Base-by-base conservation (phyloP, 352 stramenopile genomes). In the Globisporangium polare region DNA sequence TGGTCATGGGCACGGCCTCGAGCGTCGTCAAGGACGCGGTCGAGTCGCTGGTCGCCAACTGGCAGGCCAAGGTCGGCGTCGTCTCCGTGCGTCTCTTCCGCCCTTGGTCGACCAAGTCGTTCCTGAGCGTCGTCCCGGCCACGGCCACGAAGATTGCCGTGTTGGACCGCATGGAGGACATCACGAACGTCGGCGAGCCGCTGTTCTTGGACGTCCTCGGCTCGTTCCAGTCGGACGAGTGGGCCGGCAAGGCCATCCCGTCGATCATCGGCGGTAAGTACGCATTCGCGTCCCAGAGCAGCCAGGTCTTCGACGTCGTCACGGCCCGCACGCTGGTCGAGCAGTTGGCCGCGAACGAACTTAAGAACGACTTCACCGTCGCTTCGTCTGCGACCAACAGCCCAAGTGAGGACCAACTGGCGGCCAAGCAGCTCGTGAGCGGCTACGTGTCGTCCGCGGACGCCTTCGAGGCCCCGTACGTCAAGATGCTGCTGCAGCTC, bases 171-270 rank as follows among this genome's bases (percentile, higher is more conserved):
- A 96, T 92, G 69, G 86, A 95, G 60, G 92, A 97, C 67, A 65
- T 73, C 53, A 90, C 80, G 15, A 91, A 86, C 54, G 86, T 96
- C 55, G 87, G 88, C 42, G 87, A 97, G 67, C 92, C 92, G 41
- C 72, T 98, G 8, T 98, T 96, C 68, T 70, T 97, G 68, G 91
- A 98, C 71, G 90, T 97, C 41, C 83, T 94, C n/a, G 79, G 79
- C 45, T 96, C 88, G 37, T 92, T 98, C 65, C 82, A 96, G 71
- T 87, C 78, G 51, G 84, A 92, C 27, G 75, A 77, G 42, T 92
- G 77, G 78, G 71, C 75, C 31, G 69, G 81, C 59, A 74, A 83
- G 33, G 55, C 83, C 2, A 62, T 73, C 15, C 83, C 82, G 0
- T 73, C 77, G 35, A 74, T 98, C 49, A 81, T 97, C 53, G 89